These are phyloP conservation scores for Dacryopinax spathularia DNA, from an alignment of 768 basidiomycete genomes.

Conservation along the genomic window DNA sequence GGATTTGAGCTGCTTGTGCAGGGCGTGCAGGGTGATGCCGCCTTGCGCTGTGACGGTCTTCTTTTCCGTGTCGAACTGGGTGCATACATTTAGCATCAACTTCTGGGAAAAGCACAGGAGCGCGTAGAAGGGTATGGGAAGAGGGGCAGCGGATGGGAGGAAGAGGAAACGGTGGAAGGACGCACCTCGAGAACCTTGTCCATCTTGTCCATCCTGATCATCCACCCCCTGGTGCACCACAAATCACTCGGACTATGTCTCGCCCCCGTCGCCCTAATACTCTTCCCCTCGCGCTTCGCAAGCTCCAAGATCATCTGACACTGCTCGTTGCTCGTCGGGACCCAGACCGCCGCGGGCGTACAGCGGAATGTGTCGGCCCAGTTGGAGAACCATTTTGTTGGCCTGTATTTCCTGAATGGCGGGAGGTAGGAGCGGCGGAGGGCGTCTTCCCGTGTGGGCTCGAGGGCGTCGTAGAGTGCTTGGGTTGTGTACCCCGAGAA, in stretches of 20 bases:
- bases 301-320: slow-evolving; percentile 67
- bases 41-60: slow-evolving; percentile 55
- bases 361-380: slow-evolving; percentile 77
- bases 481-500: neutral
- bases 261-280: slow-evolving; percentile 69
- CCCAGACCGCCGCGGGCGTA: slow-evolving; percentile 54
- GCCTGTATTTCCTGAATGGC: neutral
- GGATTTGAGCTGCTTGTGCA: slow-evolving; percentile 52
- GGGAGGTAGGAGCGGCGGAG: neutral
- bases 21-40: slow-evolving; percentile 60
- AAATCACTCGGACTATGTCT: slow-evolving; percentile 92
- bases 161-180: neutral
- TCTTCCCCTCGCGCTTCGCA: slow-evolving; percentile 54
- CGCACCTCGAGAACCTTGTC: slow-evolving; percentile 65
- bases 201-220: slow-evolving; percentile 66
- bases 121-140: neutral
- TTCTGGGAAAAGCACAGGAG: neutral
- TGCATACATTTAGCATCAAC: neutral
- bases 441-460: neutral
- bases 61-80: slow-evolving; percentile 56
- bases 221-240: slow-evolving; percentile 74
- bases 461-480: neutral
- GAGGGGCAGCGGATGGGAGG: slow-evolving; percentile 5
- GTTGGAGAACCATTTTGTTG: slow-evolving; percentile 43
- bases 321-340: slow-evolving; percentile 53